Conservation (phyloP, 2,329 filamentous ascomycete genomes). For the Talaromyces verruculosus region DNA sequence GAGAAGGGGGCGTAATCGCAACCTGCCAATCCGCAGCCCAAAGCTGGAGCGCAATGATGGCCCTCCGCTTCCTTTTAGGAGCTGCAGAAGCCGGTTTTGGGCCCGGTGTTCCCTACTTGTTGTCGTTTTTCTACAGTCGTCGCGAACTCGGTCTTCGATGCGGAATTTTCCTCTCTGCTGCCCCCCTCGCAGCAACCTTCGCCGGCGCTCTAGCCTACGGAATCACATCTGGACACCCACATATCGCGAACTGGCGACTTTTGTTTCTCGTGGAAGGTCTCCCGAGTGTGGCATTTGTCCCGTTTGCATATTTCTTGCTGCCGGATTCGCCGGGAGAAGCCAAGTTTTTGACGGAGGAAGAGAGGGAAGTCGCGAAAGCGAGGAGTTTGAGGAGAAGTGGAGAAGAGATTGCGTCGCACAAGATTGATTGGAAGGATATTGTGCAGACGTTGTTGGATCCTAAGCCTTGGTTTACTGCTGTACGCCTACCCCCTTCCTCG, state of each 20-base stretch:
- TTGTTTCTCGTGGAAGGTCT: constrained; percentile 66
- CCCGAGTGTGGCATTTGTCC: constrained; percentile 57
- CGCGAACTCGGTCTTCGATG: constrained; percentile 57
- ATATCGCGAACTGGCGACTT: constrained; percentile 63
- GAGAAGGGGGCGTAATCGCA: constrained; percentile 49
- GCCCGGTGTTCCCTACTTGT: constrained; percentile 50
- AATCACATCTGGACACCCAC: constrained; percentile 60
- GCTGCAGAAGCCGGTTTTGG: constrained; percentile 49
- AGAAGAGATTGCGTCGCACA: constrained; percentile 41
- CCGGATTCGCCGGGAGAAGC: constrained; percentile 56
- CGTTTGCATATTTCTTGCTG: constrained; percentile 56
- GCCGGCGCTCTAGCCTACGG: constrained; percentile 67
- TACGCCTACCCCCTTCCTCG: constrained; percentile 27
- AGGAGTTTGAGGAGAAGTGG: constrained; percentile 57
- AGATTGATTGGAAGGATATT: constrained; percentile 51
- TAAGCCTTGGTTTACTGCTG: constrained; percentile 51
- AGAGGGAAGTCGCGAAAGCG: constrained; percentile 58
- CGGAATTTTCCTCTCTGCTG: constrained; percentile 56
- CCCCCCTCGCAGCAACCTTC: constrained; percentile 75
- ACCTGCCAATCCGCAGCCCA: constrained; percentile 48
- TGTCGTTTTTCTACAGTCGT: constrained; percentile 61
- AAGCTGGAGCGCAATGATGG: constrained; percentile 51
- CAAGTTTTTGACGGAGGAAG: constrained; percentile 57
- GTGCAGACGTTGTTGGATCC: constrained; percentile 46
- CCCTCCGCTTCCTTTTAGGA: constrained; percentile 51